Percentiles rank a stretch among this genome's conserved stretches.
Evolutionary conservation across 2,329 filamentous ascomycete species (phyloP).

Genomic region (Aspergillus tanneri): DNA sequence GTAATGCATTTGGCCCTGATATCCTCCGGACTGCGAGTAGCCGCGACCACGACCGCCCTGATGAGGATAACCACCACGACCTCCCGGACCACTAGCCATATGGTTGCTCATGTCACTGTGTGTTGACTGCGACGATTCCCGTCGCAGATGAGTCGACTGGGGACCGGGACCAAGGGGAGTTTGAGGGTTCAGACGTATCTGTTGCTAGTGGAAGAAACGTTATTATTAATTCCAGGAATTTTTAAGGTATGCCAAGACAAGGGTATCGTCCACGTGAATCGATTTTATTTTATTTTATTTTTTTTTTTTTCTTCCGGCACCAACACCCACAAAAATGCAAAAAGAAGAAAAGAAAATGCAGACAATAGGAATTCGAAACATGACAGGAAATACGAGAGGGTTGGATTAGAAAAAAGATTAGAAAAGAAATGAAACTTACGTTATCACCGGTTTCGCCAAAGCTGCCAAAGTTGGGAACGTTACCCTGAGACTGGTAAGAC

Average conservation of each 20-base stretch:
- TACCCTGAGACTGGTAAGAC: constrained; percentile 66
- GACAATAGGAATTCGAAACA: no score
- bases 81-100: constrained; percentile 47
- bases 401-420: background rate
- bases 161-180: constrained; percentile 60
- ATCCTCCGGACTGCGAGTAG: constrained; percentile 51
- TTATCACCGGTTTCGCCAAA: constrained; percentile 69
- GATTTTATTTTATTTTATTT: background rate
- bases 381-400: no score
- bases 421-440: constrained; percentile 64
- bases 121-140: constrained; percentile 80
- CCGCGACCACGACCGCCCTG: constrained; percentile 58
- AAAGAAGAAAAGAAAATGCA: no score
- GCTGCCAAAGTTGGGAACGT: constrained; percentile 77
- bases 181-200: constrained; percentile 67
- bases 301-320: constrained; percentile 6
- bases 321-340: background rate
- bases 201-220: constrained; percentile 32
- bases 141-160: constrained; percentile 75
- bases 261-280: background rate
- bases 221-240: constrained; percentile 20
- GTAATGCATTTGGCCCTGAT: constrained; percentile 53
- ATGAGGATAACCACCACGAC: constrained; percentile 54
- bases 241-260: constrained; percentile 18
- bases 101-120: constrained; percentile 71